Conservation (phyloP, 768 basidiomycete genomes). For the Phaeotremella fagi region DNA sequence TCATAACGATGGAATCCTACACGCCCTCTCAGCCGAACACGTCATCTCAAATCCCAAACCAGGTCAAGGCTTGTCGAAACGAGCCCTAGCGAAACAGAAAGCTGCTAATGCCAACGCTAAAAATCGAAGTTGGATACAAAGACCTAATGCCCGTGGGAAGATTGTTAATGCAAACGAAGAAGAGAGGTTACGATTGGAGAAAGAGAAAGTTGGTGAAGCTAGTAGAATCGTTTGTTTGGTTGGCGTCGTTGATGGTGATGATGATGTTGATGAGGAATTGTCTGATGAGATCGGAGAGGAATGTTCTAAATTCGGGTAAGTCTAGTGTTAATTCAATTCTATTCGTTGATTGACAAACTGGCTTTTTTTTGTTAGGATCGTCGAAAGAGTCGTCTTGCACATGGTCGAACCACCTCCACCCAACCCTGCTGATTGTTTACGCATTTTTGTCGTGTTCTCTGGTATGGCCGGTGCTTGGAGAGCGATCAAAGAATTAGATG, state of each 20-base stretch:
- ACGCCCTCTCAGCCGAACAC: conserved; percentile 74
- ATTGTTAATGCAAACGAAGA: conserved; percentile 90
- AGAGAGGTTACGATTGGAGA: conserved; percentile 67
- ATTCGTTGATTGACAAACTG: background rate
- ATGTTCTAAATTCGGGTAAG: conserved; percentile 43
- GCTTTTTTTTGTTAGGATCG: conserved; percentile 79
- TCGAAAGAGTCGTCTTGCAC: conserved; percentile 84
- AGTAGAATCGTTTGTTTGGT: conserved; percentile 84
- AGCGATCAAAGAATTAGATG: conserved; percentile 87
- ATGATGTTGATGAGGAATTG: conserved; percentile 79
- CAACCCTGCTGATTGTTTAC: conserved; percentile 72
- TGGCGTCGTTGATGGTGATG: conserved; percentile 72
- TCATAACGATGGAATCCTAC: conserved; percentile 77
- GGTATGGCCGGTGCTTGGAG: conserved; percentile 95
- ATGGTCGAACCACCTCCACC: conserved; percentile 62
- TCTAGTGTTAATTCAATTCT: background rate
- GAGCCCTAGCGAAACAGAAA: conserved; percentile 48
- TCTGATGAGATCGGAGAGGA: conserved; percentile 70
- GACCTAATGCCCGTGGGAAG: conserved; percentile 66
- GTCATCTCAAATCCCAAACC: conserved; percentile 52
- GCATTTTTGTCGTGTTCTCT: conserved; percentile 84
- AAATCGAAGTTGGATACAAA: conserved; percentile 41
- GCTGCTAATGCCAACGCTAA: conserved; percentile 30
- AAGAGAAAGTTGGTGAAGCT: conserved; percentile 76
- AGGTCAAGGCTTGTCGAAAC: conserved; percentile 40